Evolutionary conservation across 176 grass and related monocot species (phyloP), one percentile per base, ranked within the genome.

Genomic region (Tillandsia fasciculata): DNA sequence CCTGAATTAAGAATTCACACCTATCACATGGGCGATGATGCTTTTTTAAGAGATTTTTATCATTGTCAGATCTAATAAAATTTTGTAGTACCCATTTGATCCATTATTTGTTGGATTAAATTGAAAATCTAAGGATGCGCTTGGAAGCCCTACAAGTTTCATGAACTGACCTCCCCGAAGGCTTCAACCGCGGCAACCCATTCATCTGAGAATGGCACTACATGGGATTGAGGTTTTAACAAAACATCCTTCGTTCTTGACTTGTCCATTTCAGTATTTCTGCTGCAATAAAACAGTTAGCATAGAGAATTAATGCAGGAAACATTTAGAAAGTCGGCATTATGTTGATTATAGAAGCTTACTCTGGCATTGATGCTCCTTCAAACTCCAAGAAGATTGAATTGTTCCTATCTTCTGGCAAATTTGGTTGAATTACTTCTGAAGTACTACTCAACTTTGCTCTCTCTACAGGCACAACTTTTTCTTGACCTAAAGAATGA

Each of bases 171-270:
- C 89, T 92, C 84, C 49, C 89, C 93, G 67, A 77, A 83, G 68
- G 79, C 61, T 63, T 92, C 93, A 57, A 92, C 78, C 20, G 73
- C 75, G 72, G 86, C 89, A 75, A 97, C 52, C 88, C 93, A 96
- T 78, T 96, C 93, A 79, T 96, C 89, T 20, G 86, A 79, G 82
- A 97, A 97, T 6, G 84, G 89, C 63, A 77, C 59, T 54, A 89
- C 75, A 77, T 83, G 65, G 18, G 76, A 74, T 13, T 75, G 70
- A 81, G 75, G 78, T 61, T 90, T 77, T 78, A 80, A 73, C 54
- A 70, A 52, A 49, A 56, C 52, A 48, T 63, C 72, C 52, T 86
- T 77, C 70, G 72, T 12, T 17, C 70, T 52, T 42, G 58, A 26
- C 70, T 63, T 77, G 49, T 65, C 51, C 17, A 28, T 33, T 52